A percentile compares a stretch with the other conserved stretches of the same genome.
Conservation (phyloP, 1,284 basidiomycete species). For the Melanopsichium pennsylvanicum region DNA sequence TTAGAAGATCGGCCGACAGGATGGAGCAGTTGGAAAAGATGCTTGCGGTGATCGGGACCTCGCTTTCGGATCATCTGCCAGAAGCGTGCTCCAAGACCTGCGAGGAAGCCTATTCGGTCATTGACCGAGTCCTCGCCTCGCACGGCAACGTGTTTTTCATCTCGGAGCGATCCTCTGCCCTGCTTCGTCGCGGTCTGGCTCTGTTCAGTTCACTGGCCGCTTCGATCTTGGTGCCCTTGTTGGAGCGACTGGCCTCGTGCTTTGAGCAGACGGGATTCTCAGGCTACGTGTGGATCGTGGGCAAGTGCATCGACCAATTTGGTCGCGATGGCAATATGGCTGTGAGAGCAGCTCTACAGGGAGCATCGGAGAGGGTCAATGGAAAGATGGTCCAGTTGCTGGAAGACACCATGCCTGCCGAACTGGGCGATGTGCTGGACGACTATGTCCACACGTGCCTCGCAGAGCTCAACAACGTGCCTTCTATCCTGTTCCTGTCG, state of each 20-base stretch:
- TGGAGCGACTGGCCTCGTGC: constrained; percentile 77
- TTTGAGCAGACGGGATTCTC: constrained; percentile 86
- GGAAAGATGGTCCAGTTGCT: constrained; percentile 47
- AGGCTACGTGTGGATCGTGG: constrained; percentile 92
- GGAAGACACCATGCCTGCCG: constrained; percentile 39
- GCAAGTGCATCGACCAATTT: constrained; percentile 72
- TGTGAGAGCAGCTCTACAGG: constrained; percentile 40
- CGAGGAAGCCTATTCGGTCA: constrained; percentile 80
- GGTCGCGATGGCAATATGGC: constrained; percentile 37
- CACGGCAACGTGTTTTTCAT: constrained; percentile 82
- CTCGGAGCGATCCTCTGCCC: constrained; percentile 85
- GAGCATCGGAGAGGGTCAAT: constrained; percentile 52
- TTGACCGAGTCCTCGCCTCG: constrained; percentile 81
- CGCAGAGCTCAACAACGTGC: constrained; percentile 75
- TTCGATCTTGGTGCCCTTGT: constrained; percentile 75
- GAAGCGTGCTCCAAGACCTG: constrained; percentile 80
- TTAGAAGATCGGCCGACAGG: constrained; percentile 78
- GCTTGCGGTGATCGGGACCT: constrained; percentile 37
- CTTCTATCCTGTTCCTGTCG: constrained; percentile 74
- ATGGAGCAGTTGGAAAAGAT: constrained; percentile 61
- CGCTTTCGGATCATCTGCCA: constrained; percentile 70
- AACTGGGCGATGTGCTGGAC: constrained; percentile 75
- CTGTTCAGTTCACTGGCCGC: constrained; percentile 80
- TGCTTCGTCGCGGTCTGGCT: constrained; percentile 82
- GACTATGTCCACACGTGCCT: constrained; percentile 88